Evolutionary conservation across 2,329 filamentous ascomycete genomes (phyloP).

Genomic region (Trichoderma semiorbis): DNA sequence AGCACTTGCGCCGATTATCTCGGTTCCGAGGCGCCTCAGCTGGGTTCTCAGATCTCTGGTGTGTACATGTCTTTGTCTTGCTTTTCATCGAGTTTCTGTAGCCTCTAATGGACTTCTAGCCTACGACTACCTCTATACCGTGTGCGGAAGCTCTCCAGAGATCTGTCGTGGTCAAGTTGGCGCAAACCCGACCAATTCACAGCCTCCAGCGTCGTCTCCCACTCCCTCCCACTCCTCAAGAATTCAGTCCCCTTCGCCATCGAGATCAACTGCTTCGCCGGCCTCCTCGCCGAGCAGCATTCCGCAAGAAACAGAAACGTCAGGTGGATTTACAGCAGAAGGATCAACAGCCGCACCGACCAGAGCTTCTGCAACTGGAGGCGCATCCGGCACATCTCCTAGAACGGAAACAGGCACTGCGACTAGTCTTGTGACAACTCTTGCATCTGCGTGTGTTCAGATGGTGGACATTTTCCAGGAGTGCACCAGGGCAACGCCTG

Average conservation of each 20-base stretch:
- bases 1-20: constrained; percentile 31
- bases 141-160: constrained; percentile 20
- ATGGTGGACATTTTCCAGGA: constrained; percentile 29
- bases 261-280: background rate
- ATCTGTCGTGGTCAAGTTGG: background rate
- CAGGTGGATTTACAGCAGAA: background rate
- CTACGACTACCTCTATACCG: constrained; percentile 27
- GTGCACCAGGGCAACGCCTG: constrained; percentile 25
- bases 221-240: background rate
- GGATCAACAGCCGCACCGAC: background rate
- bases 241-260: background rate
- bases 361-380: background rate
- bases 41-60: constrained; percentile 26
- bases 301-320: background rate
- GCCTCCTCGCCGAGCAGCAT: constrained; percentile 4
- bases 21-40: constrained; percentile 23
- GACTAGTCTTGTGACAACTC: constrained; percentile 4
- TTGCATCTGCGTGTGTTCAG: constrained; percentile 25
- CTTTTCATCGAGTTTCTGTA: background rate
- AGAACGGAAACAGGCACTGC: background rate
- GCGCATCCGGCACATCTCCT: background rate
- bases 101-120: constrained; percentile 20
- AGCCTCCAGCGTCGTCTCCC: background rate
- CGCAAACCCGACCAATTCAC: background rate
- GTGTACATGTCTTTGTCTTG: constrained; percentile 14